Evolutionary conservation across 305 asterid species (phyloP), one percentile per base, ranked within the genome.

Genomic region (Solanum aculeatissimum): DNA sequence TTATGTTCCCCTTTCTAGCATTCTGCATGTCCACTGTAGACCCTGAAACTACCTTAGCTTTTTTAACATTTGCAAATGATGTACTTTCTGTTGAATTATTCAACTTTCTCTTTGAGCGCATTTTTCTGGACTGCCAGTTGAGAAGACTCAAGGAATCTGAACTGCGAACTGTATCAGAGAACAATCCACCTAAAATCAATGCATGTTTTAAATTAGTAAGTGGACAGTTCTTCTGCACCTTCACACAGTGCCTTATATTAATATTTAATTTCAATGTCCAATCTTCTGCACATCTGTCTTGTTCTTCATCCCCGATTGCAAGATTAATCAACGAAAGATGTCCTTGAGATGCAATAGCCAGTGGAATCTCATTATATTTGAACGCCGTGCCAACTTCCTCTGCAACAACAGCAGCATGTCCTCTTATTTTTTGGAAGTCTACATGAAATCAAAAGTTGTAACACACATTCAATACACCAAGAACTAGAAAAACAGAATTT

Each of bases 341-440:
- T 90, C 89, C 94, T 42, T 84, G 88, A 83, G 96, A 91, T 85
- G 97, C 97, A 80, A 79, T 87, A 81, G 81, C 90, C 19, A 94
- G 85, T 6, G 91, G 84, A 86, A 93, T 86, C 89, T 92, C 98
- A 55, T 88, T 87, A 89, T 87, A 95, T 86, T 86, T 43, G 89
- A 91, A 95, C 74, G 97, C 88, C 57, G 65, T 68, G 32, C 84
- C 70, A 27, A 92, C 88, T 88, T 95, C 98, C 89, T 94, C 98
- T 1, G 98, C 97, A 83, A 92, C 86, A 72, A 86, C 89, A 7
- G 93, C 92, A 63, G 95, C 95, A 92, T 95, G 97, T 82, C 94
- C 88, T 86, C 91, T 94, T 81, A 97, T 95, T 88, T 95, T 97
- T 92, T 87, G 93, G 80, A 95, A 97, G 84, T 95, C 99, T 95